Conservation (phyloP, 805 yeast species). For the Lipomyces anomalus region DNA sequence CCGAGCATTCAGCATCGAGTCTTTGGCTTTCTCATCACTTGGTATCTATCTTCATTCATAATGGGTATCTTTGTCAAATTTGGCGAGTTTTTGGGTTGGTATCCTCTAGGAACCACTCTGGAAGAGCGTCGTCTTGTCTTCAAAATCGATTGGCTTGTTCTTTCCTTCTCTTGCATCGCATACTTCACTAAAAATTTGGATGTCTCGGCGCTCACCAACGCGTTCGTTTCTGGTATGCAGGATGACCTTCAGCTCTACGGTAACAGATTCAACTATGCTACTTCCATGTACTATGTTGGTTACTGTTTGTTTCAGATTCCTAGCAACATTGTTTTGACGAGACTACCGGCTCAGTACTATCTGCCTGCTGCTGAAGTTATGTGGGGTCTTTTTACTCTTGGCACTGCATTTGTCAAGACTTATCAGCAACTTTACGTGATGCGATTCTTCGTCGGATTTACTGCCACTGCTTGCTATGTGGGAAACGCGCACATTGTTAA, state of each 20-base stretch:
- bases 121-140: conserved; percentile 43
- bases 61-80: conserved; percentile 2
- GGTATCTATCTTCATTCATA: no score
- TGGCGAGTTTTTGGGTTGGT: conserved; percentile 17
- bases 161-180: conserved; percentile 51
- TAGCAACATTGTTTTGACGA: conserved; percentile 34
- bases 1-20: no score
- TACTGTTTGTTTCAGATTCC: conserved; percentile 39
- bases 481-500: conserved; percentile 39
- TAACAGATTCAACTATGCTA: conserved; percentile 50
- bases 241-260: conserved; percentile 52
- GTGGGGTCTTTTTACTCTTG: conserved; percentile 36
- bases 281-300: conserved; percentile 36
- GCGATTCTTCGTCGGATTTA: conserved; percentile 39
- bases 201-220: conserved; percentile 54
- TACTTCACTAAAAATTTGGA: conserved; percentile 69
- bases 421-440: conserved; percentile 33
- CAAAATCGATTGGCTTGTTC: conserved; percentile 53
- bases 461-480: conserved; percentile 43
- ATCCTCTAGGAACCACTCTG: conserved; percentile 32
- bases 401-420: conserved; percentile 31
- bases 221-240: conserved; percentile 61
- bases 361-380: conserved; percentile 37
- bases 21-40: no score
- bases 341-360: conserved; percentile 39